Conservation (phyloP, 441 rosid genomes). For the Adansonia grandidieri region DNA sequence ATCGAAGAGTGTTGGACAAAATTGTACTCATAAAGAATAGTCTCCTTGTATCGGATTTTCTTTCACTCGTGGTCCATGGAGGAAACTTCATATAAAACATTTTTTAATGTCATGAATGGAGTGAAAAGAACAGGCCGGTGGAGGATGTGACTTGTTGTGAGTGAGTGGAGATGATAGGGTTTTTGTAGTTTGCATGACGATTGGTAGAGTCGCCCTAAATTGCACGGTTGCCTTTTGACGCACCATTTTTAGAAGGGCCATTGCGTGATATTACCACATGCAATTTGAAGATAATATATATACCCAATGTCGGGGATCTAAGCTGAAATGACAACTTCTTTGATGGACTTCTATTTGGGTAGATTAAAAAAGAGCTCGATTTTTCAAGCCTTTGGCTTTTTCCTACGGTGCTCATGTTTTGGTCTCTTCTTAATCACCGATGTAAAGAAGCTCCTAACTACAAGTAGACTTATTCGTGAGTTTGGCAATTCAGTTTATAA, state of each 20-base stretch:
- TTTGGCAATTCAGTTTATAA: too few species aligned
- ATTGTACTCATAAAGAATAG: conserved; percentile 20
- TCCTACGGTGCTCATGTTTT: neutral
- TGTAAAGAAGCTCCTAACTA: too few species aligned
- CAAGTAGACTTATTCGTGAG: too few species aligned
- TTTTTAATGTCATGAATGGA: neutral
- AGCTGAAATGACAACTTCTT: conserved; percentile 37
- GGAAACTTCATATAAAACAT: neutral
- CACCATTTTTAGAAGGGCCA: conserved; percentile 25
- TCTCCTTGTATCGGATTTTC: neutral
- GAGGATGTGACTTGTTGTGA: neutral
- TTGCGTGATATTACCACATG: conserved; percentile 23
- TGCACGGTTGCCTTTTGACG: conserved; percentile 31
- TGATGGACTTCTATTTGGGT: conserved; percentile 13
- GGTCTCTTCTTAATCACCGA: neutral
- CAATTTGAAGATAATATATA: conserved; percentile 26
- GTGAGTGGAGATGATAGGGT: conserved; percentile 28
- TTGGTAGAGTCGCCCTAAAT: conserved; percentile 11
- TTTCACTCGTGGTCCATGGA: conserved; percentile 26
- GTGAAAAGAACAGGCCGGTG: neutral
- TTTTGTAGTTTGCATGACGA: conserved; percentile 8
- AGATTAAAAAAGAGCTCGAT: conserved; percentile 1
- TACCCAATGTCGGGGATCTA: conserved; percentile 35
- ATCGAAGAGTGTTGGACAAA: conserved; percentile 21
- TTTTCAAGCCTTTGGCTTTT: conserved; percentile 15